These are phyloP conservation scores for Aspergillus felis DNA, from an alignment of 2,329 filamentous ascomycete species.

Conservation along the genomic window DNA sequence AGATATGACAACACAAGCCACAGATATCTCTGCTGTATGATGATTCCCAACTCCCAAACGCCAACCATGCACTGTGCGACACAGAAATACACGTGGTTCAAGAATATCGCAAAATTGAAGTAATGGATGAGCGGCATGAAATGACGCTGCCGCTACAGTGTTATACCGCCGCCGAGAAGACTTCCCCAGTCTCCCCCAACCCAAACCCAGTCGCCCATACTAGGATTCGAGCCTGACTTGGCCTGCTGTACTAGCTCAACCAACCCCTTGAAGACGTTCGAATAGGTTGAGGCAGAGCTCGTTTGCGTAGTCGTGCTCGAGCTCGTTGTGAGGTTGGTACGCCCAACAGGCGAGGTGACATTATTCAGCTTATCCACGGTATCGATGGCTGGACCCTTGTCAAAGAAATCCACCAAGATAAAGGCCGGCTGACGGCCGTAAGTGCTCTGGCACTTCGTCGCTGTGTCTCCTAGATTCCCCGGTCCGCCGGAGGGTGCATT, in stretches of 20 bases:
- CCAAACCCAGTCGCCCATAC: constrained; percentile 43
- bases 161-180: constrained; percentile 38
- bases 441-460: constrained; percentile 50
- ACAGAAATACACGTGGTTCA: background rate
- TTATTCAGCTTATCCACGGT: constrained; percentile 67
- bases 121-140: background rate
- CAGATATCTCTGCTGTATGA: background rate
- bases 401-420: constrained; percentile 76
- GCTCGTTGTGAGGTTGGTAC: constrained; percentile 25
- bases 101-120: background rate
- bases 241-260: constrained; percentile 36
- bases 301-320: constrained; percentile 22
- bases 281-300: constrained; percentile 26
- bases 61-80: constrained; percentile 1
- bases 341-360: constrained; percentile 44
- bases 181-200: constrained; percentile 41
- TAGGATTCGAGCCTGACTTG: constrained; percentile 33
- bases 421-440: constrained; percentile 68
- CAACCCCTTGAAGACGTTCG: constrained; percentile 37
- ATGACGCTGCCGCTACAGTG: constrained; percentile 18
- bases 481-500: constrained; percentile 58
- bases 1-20: background rate
- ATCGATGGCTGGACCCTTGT: constrained; percentile 64
- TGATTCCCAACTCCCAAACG: constrained; percentile 1
- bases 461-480: constrained; percentile 51